Base-by-base conservation (phyloP, 345 rosid genomes). In the Citropsis articulata region DNA sequence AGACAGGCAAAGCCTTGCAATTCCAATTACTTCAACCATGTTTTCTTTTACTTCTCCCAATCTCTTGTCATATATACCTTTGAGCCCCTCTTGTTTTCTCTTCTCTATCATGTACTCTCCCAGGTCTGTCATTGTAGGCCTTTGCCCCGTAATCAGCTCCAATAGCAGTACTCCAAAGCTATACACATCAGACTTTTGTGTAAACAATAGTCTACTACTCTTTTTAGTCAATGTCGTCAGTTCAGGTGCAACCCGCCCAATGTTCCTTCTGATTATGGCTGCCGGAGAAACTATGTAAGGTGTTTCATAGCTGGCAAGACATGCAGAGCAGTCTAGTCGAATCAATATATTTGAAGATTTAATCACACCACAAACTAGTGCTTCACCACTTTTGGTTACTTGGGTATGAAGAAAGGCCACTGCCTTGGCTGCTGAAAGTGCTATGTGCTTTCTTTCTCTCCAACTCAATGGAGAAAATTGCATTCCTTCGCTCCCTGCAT, bases 301-400 rank as follows among this genome's bases (percentile, higher is more conserved):
- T 10, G 80, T 85, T 60, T 85, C 87, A 8, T 82, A 82, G 68
- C 87, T 53, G 0, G 84, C 75, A 21, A 85, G 80, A 53, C 87
- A 85, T 0, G 82, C 81, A 0, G 80, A 77, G 42, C 48, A 83
- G 60, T 85, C 85, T 1, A 48, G 55, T 35, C 45, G 55, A 61
- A 85, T 78, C 40, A 82, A 38, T 75, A 85, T 60, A 60, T 82
- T 85, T 18, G 84, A 80, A 53, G 84, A 70, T 24, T 85, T 85
- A 2, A 82, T 71, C 66, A 78, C 83, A 18, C 84, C 85, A 59
- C 80, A 75, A 7, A 83, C 76, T 36, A 80, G 66, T 5, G 73
- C 27, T 28, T 80, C 71, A 28, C 83, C 83, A 9, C 16, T 60
- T 71, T 40, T 7, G 25, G 81, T 81, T 24, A 76, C 77, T 57